Evolutionary conservation across 2,329 filamentous ascomycete species (phyloP).

Genomic region (Fusarium gaditjirri): DNA sequence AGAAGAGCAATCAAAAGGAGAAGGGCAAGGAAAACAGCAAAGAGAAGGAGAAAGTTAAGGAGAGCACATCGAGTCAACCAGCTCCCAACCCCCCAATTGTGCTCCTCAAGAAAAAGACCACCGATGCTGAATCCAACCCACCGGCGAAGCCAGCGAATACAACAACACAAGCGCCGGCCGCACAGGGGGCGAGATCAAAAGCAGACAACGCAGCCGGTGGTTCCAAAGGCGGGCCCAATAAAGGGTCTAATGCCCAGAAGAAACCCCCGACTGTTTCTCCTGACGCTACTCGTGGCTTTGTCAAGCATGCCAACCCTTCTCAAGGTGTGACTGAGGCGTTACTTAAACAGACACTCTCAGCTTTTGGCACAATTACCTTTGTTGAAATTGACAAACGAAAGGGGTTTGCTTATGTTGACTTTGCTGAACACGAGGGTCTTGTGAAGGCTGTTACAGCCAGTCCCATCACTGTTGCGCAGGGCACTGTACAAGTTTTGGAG

Average conservation of each 20-base stretch:
- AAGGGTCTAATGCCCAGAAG: constrained; percentile 47
- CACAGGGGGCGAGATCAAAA: constrained; percentile 46
- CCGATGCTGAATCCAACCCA: constrained; percentile 41
- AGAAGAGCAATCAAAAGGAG: constrained; percentile 53
- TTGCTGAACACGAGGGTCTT: constrained; percentile 76
- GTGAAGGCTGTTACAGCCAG: constrained; percentile 84
- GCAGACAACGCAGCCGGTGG: constrained; percentile 29
- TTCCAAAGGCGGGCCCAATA: constrained; percentile 39
- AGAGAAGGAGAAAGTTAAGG: constrained; percentile 42
- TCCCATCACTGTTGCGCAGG: constrained; percentile 83
- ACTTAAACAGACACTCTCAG: constrained; percentile 77
- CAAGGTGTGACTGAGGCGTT: constrained; percentile 90
- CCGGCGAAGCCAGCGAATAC: constrained; percentile 43
- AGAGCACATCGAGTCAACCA: constrained; percentile 26
- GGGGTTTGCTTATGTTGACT: constrained; percentile 93
- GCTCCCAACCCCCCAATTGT: constrained; percentile 52
- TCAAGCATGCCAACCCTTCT: constrained; percentile 87
- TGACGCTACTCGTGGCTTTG: constrained; percentile 74
- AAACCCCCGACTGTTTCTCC: constrained; percentile 46
- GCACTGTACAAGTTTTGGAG: constrained; percentile 87
- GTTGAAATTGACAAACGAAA: constrained; percentile 96
- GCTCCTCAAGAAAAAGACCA: constrained; percentile 54
- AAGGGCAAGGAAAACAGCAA: constrained; percentile 51
- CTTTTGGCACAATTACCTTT: constrained; percentile 78
- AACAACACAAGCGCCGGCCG: constrained; percentile 38